These are phyloP conservation scores for Primulina eburnea DNA, from an alignment of 257 asterid genomes.

Conservation along the genomic window DNA sequence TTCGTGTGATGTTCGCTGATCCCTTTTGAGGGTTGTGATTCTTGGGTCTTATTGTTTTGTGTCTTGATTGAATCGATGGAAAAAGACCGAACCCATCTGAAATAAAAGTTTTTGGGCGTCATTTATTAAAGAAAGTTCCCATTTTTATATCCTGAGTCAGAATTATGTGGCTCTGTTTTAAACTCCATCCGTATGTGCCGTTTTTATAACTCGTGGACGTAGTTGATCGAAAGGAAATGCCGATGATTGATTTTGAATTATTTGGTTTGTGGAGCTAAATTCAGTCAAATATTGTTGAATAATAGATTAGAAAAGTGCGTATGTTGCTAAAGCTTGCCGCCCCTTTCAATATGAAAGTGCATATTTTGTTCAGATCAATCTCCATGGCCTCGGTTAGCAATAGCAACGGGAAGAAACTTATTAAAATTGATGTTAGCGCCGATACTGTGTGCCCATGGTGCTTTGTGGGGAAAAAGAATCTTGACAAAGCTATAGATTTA, in stretches of 20 bases:
- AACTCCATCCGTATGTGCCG: background rate
- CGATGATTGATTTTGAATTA: background rate
- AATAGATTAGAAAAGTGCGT: background rate
- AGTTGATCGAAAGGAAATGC: background rate
- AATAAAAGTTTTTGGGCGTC: background rate
- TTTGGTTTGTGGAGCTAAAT: too few species aligned
- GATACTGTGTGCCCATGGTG: conserved; percentile 97
- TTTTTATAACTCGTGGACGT: background rate
- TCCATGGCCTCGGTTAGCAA: conserved; percentile 45
- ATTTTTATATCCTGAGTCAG: background rate
- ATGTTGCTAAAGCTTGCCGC: background rate
- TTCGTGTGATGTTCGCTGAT: too few species aligned
- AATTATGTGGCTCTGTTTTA: background rate
- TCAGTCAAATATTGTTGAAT: background rate
- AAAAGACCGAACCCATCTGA: conserved; percentile 1
- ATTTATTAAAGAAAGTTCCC: background rate
- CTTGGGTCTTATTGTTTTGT: background rate
- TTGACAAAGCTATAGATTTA: conserved; percentile 71
- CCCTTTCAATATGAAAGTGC: background rate
- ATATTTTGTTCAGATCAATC: conserved; percentile 31
- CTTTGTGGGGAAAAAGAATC: conserved; percentile 74
- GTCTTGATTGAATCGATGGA: background rate
- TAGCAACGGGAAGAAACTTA: conserved; percentile 49
- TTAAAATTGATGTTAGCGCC: conserved; percentile 55
- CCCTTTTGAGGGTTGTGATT: background rate